These are phyloP conservation scores for Boletus eberwhitei DNA, from an alignment of 768 basidiomycete species.

Conservation along the genomic window DNA sequence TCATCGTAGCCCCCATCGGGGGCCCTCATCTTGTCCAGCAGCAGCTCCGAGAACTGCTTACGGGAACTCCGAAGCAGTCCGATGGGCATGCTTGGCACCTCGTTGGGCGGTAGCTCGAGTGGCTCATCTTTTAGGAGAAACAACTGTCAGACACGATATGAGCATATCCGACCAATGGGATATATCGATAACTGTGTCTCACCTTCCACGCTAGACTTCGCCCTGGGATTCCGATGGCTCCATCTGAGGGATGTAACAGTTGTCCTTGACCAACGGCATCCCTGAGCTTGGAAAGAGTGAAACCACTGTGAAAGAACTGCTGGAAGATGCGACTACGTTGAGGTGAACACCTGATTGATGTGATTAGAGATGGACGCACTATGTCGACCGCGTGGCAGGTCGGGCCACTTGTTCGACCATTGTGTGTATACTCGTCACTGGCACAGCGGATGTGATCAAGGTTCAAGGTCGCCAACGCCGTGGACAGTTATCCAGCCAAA, in stretches of 20 bases:
- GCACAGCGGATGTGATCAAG: background rate
- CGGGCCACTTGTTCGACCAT: constrained; percentile 29
- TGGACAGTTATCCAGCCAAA: background rate
- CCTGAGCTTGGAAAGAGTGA: constrained; percentile 59
- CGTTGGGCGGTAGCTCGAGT: constrained; percentile 47
- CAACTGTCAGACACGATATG: constrained; percentile 42
- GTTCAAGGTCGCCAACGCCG: background rate
- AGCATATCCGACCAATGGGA: constrained; percentile 16
- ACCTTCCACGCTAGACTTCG: constrained; percentile 86
- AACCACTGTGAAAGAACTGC: constrained; percentile 48
- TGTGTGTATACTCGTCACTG: background rate
- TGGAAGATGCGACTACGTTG: constrained; percentile 39
- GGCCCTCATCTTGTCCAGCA: constrained; percentile 71
- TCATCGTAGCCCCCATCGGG: constrained; percentile 85
- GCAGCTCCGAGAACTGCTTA: constrained; percentile 50
- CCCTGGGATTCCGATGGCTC: constrained; percentile 54
- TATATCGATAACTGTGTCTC: constrained; percentile 15
- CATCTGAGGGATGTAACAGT: constrained; percentile 44
- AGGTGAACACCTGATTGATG: constrained; percentile 1
- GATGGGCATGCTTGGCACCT: constrained; percentile 35
- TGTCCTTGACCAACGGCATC: constrained; percentile 63
- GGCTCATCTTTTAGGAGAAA: constrained; percentile 70
- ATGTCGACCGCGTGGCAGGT: constrained; percentile 20
- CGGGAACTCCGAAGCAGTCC: constrained; percentile 48
- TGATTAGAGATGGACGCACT: constrained; percentile 18